Conservation (phyloP, 306 rosid genomes). For the Crataegus laevigata region DNA sequence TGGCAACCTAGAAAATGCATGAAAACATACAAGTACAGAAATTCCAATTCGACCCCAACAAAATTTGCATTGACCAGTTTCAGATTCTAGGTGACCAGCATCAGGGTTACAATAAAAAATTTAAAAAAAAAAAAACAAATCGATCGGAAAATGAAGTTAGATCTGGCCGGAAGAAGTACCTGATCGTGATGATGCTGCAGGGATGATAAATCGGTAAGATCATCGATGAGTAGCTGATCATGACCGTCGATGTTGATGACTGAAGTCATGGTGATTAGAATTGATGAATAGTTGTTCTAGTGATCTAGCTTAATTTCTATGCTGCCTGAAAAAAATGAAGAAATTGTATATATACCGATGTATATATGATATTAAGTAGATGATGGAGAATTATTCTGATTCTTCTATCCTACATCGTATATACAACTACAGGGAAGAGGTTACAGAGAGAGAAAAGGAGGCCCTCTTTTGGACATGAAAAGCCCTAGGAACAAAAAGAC, state of each 20-base stretch:
- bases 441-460: neutral
- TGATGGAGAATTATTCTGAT: constrained; percentile 37
- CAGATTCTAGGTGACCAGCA: neutral
- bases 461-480: constrained; percentile 3
- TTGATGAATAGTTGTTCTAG: neutral
- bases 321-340: neutral
- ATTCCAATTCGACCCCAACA: neutral
- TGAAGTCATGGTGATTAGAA: constrained; percentile 25
- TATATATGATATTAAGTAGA: neutral
- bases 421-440: neutral
- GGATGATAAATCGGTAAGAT: constrained; percentile 1
- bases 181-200: constrained; percentile 19
- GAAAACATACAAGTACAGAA: neutral
- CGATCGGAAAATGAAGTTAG: neutral
- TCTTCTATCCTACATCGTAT: constrained; percentile 6
- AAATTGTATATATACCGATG: neutral
- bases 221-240: constrained; percentile 12
- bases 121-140: no score
- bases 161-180: constrained; percentile 20
- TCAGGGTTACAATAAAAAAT: neutral
- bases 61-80: neutral
- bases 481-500: neutral
- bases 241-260: constrained; percentile 15
- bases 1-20: neutral
- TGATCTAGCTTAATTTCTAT: neutral